Evolutionary conservation across 1,139 yeast genomes (phyloP).

Genomic region (Geotrichum histeridarum): DNA sequence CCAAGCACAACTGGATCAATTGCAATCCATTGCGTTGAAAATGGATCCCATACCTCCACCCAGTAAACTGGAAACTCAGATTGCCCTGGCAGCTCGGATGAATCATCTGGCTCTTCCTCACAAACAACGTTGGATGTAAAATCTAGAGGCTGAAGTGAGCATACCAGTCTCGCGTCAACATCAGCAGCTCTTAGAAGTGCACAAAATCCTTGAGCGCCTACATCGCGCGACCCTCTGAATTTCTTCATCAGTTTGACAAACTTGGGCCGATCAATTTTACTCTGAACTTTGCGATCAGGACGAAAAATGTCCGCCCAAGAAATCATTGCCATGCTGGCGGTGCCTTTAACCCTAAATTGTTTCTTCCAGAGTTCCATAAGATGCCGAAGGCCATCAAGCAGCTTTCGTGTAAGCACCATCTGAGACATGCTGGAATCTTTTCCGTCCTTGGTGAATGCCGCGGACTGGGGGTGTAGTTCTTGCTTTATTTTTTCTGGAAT

Average conservation of each 20-base stretch:
- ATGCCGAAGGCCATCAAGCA: conserved; percentile 68
- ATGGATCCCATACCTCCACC: conserved; percentile 90
- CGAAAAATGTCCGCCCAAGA: conserved; percentile 55
- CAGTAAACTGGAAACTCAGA: conserved; percentile 71
- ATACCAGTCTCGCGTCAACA: conserved; percentile 66
- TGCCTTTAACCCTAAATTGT: conserved; percentile 49
- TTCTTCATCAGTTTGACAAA: conserved; percentile 26
- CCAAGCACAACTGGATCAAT: conserved; percentile 70
- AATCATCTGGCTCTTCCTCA: conserved; percentile 13
- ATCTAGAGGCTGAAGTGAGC: conserved; percentile 88
- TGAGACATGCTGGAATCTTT: conserved; percentile 25
- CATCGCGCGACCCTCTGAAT: conserved; percentile 61
- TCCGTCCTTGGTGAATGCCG: conserved; percentile 43
- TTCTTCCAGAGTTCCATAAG: conserved; percentile 59
- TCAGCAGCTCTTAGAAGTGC: conserved; percentile 66
- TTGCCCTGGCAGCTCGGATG: conserved; percentile 22
- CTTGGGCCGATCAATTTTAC: conserved; percentile 23
- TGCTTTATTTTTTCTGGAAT: conserved; percentile 47
- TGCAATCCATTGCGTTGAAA: conserved; percentile 70
- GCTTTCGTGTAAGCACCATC: conserved; percentile 45
- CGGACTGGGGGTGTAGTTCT: conserved; percentile 46
- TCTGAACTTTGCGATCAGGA: conserved; percentile 26
- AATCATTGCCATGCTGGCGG: conserved; percentile 45
- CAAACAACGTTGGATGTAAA: conserved; percentile 46
- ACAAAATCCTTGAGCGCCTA: conserved; percentile 85